Evolutionary conservation across 73 alveolate genomes (phyloP).

Genomic region (Paramecium octaurelia): DNA sequence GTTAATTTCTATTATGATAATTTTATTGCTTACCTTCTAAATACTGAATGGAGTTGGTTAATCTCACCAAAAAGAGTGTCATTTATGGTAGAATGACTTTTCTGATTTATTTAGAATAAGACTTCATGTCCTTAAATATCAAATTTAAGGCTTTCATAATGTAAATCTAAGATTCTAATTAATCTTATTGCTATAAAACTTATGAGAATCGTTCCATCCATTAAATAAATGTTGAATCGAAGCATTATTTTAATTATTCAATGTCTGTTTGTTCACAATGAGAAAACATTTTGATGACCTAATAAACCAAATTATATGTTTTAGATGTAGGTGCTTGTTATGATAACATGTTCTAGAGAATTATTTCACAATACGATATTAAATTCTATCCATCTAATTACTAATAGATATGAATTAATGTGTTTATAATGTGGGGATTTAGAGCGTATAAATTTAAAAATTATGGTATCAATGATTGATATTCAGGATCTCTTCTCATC

Average conservation of each 20-base stretch:
- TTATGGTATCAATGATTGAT: background rate
- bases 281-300: background rate
- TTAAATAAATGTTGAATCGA: background rate
- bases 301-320: background rate
- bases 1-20: constrained; percentile 8
- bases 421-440: background rate
- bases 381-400: background rate
- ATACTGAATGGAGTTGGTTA: background rate
- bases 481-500: constrained; percentile 27
- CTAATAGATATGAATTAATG: background rate
- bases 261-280: background rate
- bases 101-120: background rate
- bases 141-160: constrained; percentile 10
- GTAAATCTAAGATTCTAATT: background rate
- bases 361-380: background rate
- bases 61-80: background rate
- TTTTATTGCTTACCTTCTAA: background rate
- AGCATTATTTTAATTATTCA: background rate
- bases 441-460: background rate
- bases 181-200: background rate
- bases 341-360: background rate
- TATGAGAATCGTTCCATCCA: constrained; percentile 6
- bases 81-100: background rate
- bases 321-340: background rate
- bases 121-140: background rate